Conservation (phyloP, 345 rosid genomes). For the Lumnitzera littorea region DNA sequence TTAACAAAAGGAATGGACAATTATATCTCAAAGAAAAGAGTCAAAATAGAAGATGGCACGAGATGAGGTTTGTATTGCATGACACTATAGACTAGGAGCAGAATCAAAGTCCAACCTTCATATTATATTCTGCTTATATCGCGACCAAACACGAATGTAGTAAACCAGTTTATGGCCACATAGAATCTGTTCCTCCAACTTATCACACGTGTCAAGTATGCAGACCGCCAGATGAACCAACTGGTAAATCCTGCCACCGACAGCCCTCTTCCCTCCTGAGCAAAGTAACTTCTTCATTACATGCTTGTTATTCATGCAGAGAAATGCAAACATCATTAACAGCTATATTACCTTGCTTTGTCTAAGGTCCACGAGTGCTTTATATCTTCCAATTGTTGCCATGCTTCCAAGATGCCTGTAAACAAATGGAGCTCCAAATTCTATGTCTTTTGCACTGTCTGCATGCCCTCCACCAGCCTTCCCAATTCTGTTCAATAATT, state of each 20-base stretch:
- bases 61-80: too few species aligned
- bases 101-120: too few species aligned
- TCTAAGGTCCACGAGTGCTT: constrained; percentile 89
- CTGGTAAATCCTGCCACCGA: constrained; percentile 72
- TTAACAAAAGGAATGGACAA: too few species aligned
- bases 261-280: constrained; percentile 70
- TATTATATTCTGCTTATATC: constrained; percentile 68
- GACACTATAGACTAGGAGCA: too few species aligned
- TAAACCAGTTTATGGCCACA: constrained; percentile 84
- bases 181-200: constrained; percentile 95
- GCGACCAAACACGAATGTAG: constrained; percentile 81
- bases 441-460: constrained; percentile 43
- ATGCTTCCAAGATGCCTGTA: constrained; percentile 94
- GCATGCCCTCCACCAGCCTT: constrained; percentile 78
- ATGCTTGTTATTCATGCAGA: neutral
- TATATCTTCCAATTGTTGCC: constrained; percentile 89
- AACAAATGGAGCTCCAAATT: constrained; percentile 65
- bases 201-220: constrained; percentile 85
- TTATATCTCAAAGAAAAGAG: too few species aligned
- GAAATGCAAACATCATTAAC: neutral
- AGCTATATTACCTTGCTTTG: constrained; percentile 67
- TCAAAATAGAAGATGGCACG: too few species aligned
- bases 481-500: constrained; percentile 48
- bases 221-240: constrained; percentile 98
- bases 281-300: neutral